These are phyloP conservation scores for Circinella minor DNA, from an alignment of 371 early-diverging fungal species.

Conservation along the genomic window DNA sequence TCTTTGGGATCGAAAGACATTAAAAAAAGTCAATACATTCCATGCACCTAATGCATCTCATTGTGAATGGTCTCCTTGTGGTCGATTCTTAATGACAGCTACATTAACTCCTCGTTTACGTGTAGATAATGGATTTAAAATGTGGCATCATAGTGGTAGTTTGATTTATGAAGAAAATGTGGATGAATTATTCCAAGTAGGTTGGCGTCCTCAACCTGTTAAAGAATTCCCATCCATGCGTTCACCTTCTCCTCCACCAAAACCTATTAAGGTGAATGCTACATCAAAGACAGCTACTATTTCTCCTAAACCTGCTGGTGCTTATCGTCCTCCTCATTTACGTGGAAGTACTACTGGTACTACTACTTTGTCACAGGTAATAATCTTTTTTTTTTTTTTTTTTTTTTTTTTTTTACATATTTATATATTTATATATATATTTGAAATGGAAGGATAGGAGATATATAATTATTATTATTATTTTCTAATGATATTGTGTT, in stretches of 20 bases:
- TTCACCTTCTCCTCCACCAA: constrained; percentile 69
- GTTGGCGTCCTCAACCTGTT: constrained; percentile 71
- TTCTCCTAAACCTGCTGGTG: constrained; percentile 58
- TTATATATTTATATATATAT: not conserved
- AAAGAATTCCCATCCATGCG: constrained; percentile 73
- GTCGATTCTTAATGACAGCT: constrained; percentile 89
- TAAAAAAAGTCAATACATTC: constrained; percentile 80
- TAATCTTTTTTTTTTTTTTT: no score
- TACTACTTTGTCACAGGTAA: constrained; percentile 49
- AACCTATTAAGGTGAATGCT: constrained; percentile 45
- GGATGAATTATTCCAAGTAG: constrained; percentile 89
- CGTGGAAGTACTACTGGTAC: constrained; percentile 59
- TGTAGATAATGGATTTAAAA: constrained; percentile 95
- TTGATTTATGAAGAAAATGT: constrained; percentile 76
- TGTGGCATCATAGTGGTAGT: constrained; percentile 95
- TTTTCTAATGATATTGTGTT: not conserved
- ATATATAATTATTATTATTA: not conserved
- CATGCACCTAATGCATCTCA: constrained; percentile 83
- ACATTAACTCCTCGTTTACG: constrained; percentile 92
- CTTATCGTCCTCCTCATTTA: constrained; percentile 82
- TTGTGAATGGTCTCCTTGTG: constrained; percentile 94
- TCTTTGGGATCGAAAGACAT: constrained; percentile 87
- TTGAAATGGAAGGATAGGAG: no score
- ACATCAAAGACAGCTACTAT: constrained; percentile 29
- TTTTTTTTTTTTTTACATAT: no score